Conservation (phyloP, 306 rosid genomes). For the Herpetospermum pedunculosum region DNA sequence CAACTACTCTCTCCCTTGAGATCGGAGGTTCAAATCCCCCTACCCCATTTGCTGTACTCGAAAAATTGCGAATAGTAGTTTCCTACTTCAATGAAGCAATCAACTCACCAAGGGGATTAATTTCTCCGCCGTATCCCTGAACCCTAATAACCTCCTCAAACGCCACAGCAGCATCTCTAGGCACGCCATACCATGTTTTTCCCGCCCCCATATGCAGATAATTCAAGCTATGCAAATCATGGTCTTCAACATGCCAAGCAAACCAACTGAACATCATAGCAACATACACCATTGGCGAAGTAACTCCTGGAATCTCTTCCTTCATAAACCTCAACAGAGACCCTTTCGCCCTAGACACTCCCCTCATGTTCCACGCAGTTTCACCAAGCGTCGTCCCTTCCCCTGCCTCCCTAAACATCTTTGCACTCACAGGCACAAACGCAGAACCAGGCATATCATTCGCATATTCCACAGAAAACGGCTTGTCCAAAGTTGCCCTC, state of each 20-base stretch:
- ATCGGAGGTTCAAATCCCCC: too few relatives aligned
- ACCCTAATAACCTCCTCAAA: slow-evolving; percentile 94
- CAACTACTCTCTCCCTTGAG: too few relatives aligned
- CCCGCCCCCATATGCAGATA: slow-evolving; percentile 88
- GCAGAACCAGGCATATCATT: slow-evolving; percentile 99
- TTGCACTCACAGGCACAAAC: slow-evolving; percentile 28
- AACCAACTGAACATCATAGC: slow-evolving; percentile 99
- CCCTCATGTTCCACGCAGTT: slow-evolving; percentile 94
- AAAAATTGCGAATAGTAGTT: neutral
- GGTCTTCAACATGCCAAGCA: slow-evolving; percentile 99
- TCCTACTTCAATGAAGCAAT: slow-evolving; percentile 7
- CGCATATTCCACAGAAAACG: slow-evolving; percentile 85
- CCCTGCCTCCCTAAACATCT: slow-evolving; percentile 41
- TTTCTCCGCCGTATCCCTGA: slow-evolving; percentile 88
- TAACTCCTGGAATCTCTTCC: slow-evolving; percentile 98
- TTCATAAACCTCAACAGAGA: slow-evolving; percentile 91
- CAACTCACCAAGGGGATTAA: slow-evolving; percentile 92
- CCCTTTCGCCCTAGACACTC: slow-evolving; percentile 70
- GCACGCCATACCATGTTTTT: slow-evolving; percentile 97
- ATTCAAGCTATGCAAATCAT: slow-evolving; percentile 92
- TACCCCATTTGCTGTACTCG: too few relatives aligned
- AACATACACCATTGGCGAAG: slow-evolving; percentile 89
- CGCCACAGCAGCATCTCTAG: slow-evolving; percentile 83
- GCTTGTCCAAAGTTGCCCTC: slow-evolving; percentile 90
- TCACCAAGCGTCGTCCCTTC: slow-evolving; percentile 57